Conservation (phyloP, 1,284 basidiomycete species). For the Moesziomyces sp. region DNA sequence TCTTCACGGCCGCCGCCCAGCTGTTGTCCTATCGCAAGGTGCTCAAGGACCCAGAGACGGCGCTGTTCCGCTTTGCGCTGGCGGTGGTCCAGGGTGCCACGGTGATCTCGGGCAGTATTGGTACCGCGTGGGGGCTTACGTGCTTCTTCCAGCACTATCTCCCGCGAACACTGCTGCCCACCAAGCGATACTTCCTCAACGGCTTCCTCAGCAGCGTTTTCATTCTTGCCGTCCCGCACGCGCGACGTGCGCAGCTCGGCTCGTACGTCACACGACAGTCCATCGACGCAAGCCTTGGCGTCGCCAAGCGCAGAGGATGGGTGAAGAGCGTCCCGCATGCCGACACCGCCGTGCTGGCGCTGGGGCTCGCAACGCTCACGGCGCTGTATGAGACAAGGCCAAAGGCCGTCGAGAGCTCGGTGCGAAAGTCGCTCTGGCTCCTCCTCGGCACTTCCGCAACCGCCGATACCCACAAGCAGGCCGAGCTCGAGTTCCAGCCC, state of each 20-base stretch:
- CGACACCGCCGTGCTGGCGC: slow-evolving; percentile 44
- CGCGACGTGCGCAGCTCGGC: slow-evolving; percentile 44
- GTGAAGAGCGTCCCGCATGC: slow-evolving; percentile 22
- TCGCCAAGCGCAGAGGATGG: slow-evolving; percentile 38
- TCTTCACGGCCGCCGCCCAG: slow-evolving; percentile 39
- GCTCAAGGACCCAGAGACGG: slow-evolving; percentile 56
- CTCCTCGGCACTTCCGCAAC: slow-evolving; percentile 23
- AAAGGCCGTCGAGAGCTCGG: slow-evolving; percentile 14
- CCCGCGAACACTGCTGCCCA: slow-evolving; percentile 49
- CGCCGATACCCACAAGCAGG: slow-evolving; percentile 26
- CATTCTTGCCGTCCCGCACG: slow-evolving; percentile 50
- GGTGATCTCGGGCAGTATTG: slow-evolving; percentile 56
- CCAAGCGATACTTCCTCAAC: slow-evolving; percentile 52
- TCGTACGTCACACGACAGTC: slow-evolving; percentile 42
- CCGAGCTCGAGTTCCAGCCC: slow-evolving; percentile 9
- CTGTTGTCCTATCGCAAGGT: slow-evolving; percentile 36
- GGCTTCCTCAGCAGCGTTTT: slow-evolving; percentile 55
- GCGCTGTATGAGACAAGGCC: slow-evolving; percentile 50
- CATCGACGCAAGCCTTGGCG: slow-evolving; percentile 29
- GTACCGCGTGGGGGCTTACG: slow-evolving; percentile 56
- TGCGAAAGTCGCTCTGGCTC: slow-evolving; percentile 14
- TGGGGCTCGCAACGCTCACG: slow-evolving; percentile 41
- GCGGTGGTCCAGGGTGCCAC: slow-evolving; percentile 60
- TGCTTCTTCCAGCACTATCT: slow-evolving; percentile 62
- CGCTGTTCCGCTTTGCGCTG: slow-evolving; percentile 51